Conservation (phyloP, 208 protist species). For the Trypanosoma grayi region DNA sequence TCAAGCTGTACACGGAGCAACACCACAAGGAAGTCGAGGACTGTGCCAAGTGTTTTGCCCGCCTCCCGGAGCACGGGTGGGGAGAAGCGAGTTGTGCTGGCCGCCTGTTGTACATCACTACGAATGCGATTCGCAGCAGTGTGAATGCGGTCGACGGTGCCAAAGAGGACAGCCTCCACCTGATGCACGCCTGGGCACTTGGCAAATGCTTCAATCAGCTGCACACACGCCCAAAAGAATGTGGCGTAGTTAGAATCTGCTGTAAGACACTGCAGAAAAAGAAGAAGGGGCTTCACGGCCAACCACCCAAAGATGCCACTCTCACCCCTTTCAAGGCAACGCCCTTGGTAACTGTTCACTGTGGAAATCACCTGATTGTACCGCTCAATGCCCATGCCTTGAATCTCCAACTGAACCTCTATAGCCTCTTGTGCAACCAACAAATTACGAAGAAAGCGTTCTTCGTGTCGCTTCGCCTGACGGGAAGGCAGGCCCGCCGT, state of each 20-base stretch:
- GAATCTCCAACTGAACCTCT: constrained; percentile 70
- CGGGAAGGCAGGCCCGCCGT: constrained; percentile 41
- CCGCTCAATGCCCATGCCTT: constrained; percentile 59
- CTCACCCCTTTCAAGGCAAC: constrained; percentile 52
- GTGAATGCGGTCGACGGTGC: constrained; percentile 74
- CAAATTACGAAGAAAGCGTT: constrained; percentile 67
- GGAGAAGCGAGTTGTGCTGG: constrained; percentile 38
- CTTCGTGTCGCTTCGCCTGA: constrained; percentile 45
- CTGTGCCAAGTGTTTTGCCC: constrained; percentile 42
- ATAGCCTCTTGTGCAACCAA: constrained; percentile 65
- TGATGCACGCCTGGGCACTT: constrained; percentile 60
- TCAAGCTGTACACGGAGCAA: constrained; percentile 84
- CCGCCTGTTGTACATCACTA: constrained; percentile 37
- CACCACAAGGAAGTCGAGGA: constrained; percentile 63
- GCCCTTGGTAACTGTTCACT: constrained; percentile 65
- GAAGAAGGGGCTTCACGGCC: constrained; percentile 54
- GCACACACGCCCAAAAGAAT: constrained; percentile 86
- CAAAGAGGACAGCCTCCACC: constrained; percentile 68
- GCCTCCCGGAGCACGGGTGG: constrained; percentile 49
- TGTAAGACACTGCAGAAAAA: constrained; percentile 73
- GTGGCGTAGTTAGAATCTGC: constrained; percentile 88
- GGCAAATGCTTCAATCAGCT: constrained; percentile 76
- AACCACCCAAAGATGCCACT: constrained; percentile 86
- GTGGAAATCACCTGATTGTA: constrained; percentile 60
- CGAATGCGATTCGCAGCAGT: constrained; percentile 45